Base-by-base conservation (phyloP, 148 eudicot species). In the Rhododendron molle region DNA sequence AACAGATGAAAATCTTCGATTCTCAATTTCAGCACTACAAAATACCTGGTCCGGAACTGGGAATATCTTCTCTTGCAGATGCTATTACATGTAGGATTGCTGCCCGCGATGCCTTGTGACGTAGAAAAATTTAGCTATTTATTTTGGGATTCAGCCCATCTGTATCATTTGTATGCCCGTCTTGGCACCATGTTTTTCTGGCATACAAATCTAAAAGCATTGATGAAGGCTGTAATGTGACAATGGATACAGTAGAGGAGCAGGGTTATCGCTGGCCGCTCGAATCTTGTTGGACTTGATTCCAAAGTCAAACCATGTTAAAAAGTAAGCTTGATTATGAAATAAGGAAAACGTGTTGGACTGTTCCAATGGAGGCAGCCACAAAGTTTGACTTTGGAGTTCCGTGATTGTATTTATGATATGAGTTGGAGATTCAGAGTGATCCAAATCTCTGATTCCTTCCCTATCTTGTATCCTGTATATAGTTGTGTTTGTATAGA, bases 31-130 rank as follows among this genome's bases (percentile, higher is more conserved):
- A 96, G 98, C 97, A 91, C 80, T 95, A 95, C 92, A 96, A 96
- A 89, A 92, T 96, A 83, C 78, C 98, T 16, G 89, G 83, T 18
- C 85, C 50, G 71, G 99, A 95, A 90, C 82, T 95, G 80, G 94
- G 89, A 34, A 87, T 96, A 84, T 93, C 98, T 30, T 86, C 98
- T 9, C 90, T 95, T 32, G 92, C 92, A 46, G 99, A 96, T 88
- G 97, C 99, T 56, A 94, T 95, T 87, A 88, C 93, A 46, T 95
- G 99, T 91, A 90, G 98, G 78, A 93, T 96, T 90, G 98, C 98
- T 86, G 92, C 94, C 71, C 93, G 98, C 13, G 99, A 95, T 88
- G 94, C 99, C n/a, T 89, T 96, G 80, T 96, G 83, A 89, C 67
- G 30, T 44, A 44, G 16, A 56, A 26, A 58, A 47, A 5, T 34